Evolutionary conservation across 1,139 yeast species (phyloP), one percentile per base, ranked within the genome.

Genomic region (Saccharomyces hybrid): DNA sequence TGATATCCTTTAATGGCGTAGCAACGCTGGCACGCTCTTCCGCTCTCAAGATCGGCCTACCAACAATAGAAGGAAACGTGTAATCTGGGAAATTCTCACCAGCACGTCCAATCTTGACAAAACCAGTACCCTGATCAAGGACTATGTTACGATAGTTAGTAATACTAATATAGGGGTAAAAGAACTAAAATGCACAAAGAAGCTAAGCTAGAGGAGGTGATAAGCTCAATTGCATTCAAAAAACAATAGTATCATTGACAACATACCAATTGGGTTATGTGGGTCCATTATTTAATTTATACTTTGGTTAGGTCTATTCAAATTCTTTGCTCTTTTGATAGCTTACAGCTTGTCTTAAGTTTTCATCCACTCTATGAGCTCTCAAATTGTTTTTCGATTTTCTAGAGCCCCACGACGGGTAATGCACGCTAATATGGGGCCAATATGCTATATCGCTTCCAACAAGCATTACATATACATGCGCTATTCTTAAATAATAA

Each of bases 121-220:
- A 93, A 59, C 99, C 99, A 50, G 99, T 93, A 76, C 99, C 99
- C 77, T 95, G 99, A 75, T 93, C 99, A 65, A 95, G 90, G 65
- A 93, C 98, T 83, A 47, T 16, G 13, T 34, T 46, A 28, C 14
- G 46, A 31, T 48, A 29, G 47, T 31, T 48, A 29, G 19, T 38
- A 47, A 23, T 14, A 11, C 5, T 27, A 16, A 9, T 28, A 38
- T 46, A 44, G 49, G 49, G 49, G 49, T 48, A 38, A 47, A 28
- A 29, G 34, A 46, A n/a, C 29, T 25, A 25, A 19, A 47, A 46
- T 32, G 7, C 46, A 11, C 27, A 23, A 29, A 19, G 26, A 48
- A 8, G 14, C 34, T 3, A 14, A 34, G 41, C 25, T 13, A 23
- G 3, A 38, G 27, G 9, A 8, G 19, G 14, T 19, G 5, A 3